These are phyloP conservation scores for Melampsora americana DNA, from an alignment of 1,284 basidiomycete genomes.

Conservation along the genomic window DNA sequence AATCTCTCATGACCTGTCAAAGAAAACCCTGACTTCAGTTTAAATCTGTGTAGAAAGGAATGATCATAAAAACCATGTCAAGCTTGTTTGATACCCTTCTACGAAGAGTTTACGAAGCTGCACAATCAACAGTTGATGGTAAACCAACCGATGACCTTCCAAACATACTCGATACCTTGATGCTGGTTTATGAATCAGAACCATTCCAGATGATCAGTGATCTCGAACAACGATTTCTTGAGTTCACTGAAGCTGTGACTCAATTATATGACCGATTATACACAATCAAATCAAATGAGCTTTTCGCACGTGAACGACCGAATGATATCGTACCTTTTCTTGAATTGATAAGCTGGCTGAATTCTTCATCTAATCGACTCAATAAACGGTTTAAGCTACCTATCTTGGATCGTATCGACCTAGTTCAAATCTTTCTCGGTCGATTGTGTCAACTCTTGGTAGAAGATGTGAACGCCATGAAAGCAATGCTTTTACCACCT, in stretches of 20 bases:
- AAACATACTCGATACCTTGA: conserved; percentile 53
- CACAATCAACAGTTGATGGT: conserved; percentile 69
- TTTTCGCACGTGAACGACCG: conserved; percentile 64
- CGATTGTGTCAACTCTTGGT: conserved; percentile 29
- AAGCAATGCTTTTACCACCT: conserved; percentile 28
- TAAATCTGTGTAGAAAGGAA: conserved; percentile 45
- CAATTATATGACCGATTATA: conserved; percentile 50
- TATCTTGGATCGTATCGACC: conserved; percentile 60
- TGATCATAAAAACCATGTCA: conserved; percentile 48
- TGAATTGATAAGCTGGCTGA: conserved; percentile 79
- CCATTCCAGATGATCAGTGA: conserved; percentile 67
- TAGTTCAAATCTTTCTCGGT: conserved; percentile 31
- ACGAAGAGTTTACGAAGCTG: conserved; percentile 75
- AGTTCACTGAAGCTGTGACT: conserved; percentile 48
- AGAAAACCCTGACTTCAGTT: conserved; percentile 66
- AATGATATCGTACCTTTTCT: conserved; percentile 75
- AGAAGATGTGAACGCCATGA: conserved; percentile 36
- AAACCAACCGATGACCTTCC: conserved; percentile 67
- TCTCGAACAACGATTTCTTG: conserved; percentile 51
- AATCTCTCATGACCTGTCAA: conserved; percentile 15
- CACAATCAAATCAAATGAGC: conserved; percentile 63
- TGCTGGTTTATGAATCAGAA: conserved; percentile 51
- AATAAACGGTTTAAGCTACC: conserved; percentile 82
- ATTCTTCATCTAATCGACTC: conserved; percentile 74
- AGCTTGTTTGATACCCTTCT: conserved; percentile 82